These are phyloP conservation scores for Chrysochromulina parva DNA, from an alignment of 78 protist species.

Conservation along the genomic window DNA sequence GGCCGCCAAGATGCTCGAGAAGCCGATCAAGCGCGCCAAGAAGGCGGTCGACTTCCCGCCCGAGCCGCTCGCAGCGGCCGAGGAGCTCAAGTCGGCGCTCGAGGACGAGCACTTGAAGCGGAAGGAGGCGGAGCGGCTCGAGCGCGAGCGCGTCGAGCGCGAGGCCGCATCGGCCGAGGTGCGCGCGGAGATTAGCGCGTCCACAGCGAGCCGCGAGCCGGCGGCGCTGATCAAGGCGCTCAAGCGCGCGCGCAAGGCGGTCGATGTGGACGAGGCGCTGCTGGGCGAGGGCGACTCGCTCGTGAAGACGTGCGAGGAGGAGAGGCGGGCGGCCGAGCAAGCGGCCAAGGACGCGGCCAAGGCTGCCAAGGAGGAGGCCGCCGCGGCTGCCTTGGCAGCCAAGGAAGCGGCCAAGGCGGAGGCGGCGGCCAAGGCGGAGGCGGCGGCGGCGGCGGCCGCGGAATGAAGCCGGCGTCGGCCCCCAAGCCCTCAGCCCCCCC, in stretches of 20 bases:
- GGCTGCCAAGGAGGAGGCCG: too few species aligned
- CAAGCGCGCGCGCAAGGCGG: not conserved
- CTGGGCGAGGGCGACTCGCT: not conserved
- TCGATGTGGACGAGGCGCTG: not conserved
- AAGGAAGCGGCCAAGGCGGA: too few species aligned
- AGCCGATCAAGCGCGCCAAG: not conserved
- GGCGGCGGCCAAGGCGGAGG: too few species aligned
- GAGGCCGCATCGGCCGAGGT: constrained; percentile 8
- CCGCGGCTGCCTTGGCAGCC: too few species aligned
- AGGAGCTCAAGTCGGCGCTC: not conserved
- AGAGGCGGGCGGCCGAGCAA: not conserved
- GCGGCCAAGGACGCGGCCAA: too few species aligned
- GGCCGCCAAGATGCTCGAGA: not conserved
- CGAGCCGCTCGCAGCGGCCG: not conserved
- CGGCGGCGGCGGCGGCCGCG: too few species aligned
- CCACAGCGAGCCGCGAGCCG: not conserved
- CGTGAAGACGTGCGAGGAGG: not conserved
- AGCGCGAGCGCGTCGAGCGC: not conserved
- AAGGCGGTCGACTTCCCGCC: not conserved
- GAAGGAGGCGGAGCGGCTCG: not conserved
- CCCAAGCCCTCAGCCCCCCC: too few species aligned
- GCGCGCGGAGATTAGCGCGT: not conserved
- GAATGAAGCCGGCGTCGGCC: too few species aligned
- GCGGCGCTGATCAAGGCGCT: not conserved
- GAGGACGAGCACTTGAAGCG: not conserved